Evolutionary conservation across 805 yeast genomes (phyloP), one percentile per base, ranked within the genome.

Genomic region (Saccharomycopsis sp.): DNA sequence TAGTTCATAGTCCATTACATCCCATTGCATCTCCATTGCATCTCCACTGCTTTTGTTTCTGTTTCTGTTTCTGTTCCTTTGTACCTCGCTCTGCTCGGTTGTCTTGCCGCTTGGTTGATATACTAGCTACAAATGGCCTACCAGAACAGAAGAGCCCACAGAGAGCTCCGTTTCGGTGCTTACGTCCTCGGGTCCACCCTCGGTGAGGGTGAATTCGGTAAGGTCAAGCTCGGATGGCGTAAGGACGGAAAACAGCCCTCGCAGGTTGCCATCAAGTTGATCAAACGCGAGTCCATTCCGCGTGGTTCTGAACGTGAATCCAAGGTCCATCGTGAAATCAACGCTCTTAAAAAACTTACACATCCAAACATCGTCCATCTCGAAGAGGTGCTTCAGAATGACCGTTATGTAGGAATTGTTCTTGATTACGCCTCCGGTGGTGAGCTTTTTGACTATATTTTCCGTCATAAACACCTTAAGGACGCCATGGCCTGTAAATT

Each of bases 121-220:
- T n/a, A n/a, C n/a, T n/a, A n/a, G n/a, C n/a, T n/a, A n/a, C n/a
- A n/a, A n/a, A n/a, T n/a, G n/a, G n/a, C n/a, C n/a, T n/a, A n/a
- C n/a, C n/a, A n/a, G n/a, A n/a, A n/a, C n/a, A n/a, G 60, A 63
- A 67, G 78, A 41, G 66, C 73, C 2, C 83, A 81, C 62, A 76
- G 87, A 63, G 91, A 87, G 68, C 85, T 87, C 20, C 80, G 96
- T 47, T 92, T 94, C 69, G 99, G 99, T 24, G 84, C 89, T 14
- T 94, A 92, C 68, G 82, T 89, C 22, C 78, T 94, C 5, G 99
- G 98, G 1, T 85, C 96, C 14, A 93, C 99, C 0, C 75, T 94
- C 14, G 99, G 99, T 38, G 97, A 94, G 73, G 99, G 99, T 54
- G 99, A 94, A 69, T 94, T 94, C 72, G 99, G 99, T 60, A 93